phyloP scores from a whole-genome alignment of 2,329 filamentous ascomycete genomes.

The Exophiala oligosperma region DNA sequence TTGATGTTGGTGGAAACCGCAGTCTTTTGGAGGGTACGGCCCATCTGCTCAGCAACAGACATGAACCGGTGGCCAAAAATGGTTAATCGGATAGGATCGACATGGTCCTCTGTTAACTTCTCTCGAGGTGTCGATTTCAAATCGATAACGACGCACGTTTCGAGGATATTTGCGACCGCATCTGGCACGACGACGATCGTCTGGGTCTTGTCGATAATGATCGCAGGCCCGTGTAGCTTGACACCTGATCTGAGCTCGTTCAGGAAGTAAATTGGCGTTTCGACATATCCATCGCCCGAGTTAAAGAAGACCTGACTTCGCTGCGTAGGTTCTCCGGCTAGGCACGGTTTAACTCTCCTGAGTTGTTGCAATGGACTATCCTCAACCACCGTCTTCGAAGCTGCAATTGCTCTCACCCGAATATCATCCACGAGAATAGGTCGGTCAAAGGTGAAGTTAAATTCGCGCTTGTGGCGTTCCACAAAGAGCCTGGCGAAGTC shows the following conservation, averaged over 20 bases:
- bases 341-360: not conserved
- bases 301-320: conserved; percentile 37
- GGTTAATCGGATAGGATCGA: conserved; percentile 74
- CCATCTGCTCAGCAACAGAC: conserved; percentile 85
- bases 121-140: conserved; percentile 58
- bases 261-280: conserved; percentile 40
- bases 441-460: conserved; percentile 83
- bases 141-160: conserved; percentile 43
- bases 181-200: conserved; percentile 46
- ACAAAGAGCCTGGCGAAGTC: conserved; percentile 81
- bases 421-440: conserved; percentile 90
- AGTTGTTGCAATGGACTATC: conserved; percentile 65
- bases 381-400: conserved; percentile 53
- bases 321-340: not conserved
- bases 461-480: conserved; percentile 83
- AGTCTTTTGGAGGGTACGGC: conserved; percentile 74
- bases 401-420: conserved; percentile 72
- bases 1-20: conserved; percentile 79
- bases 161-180: conserved; percentile 38
- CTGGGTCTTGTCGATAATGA: conserved; percentile 44
- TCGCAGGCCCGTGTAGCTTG: conserved; percentile 33
- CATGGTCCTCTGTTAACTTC: conserved; percentile 49
- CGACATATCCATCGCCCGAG: conserved; percentile 28
- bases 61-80: conserved; percentile 83
- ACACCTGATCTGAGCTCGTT: conserved; percentile 35